Base-by-base conservation (phyloP, 352 stramenopile species). In the Pythium diclinum region DNA sequence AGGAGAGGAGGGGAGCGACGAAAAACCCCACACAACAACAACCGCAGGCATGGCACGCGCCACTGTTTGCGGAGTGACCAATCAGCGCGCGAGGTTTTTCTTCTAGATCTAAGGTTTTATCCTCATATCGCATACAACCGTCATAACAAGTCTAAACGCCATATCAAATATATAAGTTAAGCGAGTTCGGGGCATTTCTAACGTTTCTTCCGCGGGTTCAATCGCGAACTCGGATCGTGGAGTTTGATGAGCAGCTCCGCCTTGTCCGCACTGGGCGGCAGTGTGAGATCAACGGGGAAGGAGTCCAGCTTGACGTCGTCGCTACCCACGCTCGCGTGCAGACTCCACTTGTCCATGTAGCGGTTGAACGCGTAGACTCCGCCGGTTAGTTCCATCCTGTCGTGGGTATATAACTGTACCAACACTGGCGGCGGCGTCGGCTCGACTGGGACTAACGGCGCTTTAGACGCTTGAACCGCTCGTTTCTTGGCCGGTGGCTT, bases 261-360 rank as follows among this genome's bases (percentile, higher is more conserved):
- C 5, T 58, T 47, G 34, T 61, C 23, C 21, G 36, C 16, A 6
- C 23, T 48, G 21, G 21, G 25, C 3, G n/a, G 34, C 51, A 59
- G 57, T 7, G 30, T 32, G 48, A 59, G 60, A 32, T 59, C 33
- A 46, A 77, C 55, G 3, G 64, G 38, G 10, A 65, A 52, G 30
- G 69, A 65, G 55, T 88, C 74, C 47, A 90, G 68, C 33, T 36
- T 42, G 4, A 90, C 44, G 36, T 58, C 58, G 3, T 62, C 49
- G 1, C 62, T 54, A 6, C 21, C 38, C 10, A 85, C 53, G 6
- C 53, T 49, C 10, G 66, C 75, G 19, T 84, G 68, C 10, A 91
- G 23, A 16, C 66, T 89, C 83, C 83, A 91, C 61, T 83, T 75
- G 56, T 85, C 75, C 71, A 86, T 69, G 56, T 80, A 91, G 9